Percentiles rank a stretch among this genome's conserved stretches.
phyloP scores from a whole-genome alignment of 1,284 basidiomycete genomes.

The Boletellus deceptivus region DNA sequence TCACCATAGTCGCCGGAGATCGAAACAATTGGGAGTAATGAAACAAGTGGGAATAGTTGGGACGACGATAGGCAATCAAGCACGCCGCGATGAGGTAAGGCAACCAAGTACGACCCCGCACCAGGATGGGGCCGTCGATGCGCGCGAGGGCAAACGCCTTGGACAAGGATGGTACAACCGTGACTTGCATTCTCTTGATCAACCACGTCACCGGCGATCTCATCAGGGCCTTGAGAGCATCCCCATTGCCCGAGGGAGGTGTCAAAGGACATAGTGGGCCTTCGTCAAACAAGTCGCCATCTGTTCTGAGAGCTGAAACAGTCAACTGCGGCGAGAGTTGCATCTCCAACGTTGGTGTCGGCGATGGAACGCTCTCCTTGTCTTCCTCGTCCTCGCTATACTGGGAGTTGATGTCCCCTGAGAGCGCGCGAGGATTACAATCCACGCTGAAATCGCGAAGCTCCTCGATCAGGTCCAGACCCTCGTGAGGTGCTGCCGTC shows the following conservation, averaged over 20 bases:
- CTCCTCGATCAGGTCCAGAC: constrained; percentile 12
- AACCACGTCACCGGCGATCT: background rate
- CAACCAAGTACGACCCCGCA: no score
- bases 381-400: background rate
- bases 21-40: constrained; percentile 1
- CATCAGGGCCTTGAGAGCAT: background rate
- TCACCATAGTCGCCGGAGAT: constrained; percentile 4
- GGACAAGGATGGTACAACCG: no score
- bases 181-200: no score
- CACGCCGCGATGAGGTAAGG: no score
- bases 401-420: constrained; percentile 8
- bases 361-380: background rate
- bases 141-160: no score
- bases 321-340: constrained; percentile 1
- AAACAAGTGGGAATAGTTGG: constrained; percentile 21
- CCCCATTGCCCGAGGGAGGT: no score
- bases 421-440: constrained; percentile 4
- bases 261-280: constrained; percentile 8
- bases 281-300: constrained; percentile 7
- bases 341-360: background rate
- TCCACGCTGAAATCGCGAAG: constrained; percentile 17
- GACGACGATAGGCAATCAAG: background rate
- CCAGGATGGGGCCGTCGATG: no score
- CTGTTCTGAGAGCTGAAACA: background rate
- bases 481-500: background rate